These are phyloP conservation scores for Malus asiatica DNA, from an alignment of 306 rosid genomes.

Conservation along the genomic window DNA sequence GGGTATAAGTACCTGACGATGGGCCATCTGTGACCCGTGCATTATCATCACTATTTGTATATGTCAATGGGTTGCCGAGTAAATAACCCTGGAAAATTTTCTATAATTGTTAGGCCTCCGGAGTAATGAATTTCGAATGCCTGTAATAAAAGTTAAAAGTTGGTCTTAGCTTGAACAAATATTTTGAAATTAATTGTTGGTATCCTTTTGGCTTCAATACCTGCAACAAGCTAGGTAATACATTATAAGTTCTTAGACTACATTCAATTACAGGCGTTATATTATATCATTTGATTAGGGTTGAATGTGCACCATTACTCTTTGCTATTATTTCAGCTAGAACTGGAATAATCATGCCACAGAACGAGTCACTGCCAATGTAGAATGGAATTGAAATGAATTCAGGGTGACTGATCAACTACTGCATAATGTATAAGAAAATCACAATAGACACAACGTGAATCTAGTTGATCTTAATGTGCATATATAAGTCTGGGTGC, in stretches of 20 bases:
- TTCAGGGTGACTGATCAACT: constrained; percentile 23
- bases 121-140: neutral
- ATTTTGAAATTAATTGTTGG: constrained; percentile 21
- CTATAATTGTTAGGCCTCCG: too few relatives aligned
- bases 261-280: neutral
- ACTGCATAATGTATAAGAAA: constrained; percentile 7
- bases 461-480: neutral
- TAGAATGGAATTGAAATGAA: constrained; percentile 21
- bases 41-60: neutral
- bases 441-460: neutral
- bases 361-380: constrained; percentile 29
- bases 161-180: neutral
- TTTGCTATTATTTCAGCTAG: constrained; percentile 19
- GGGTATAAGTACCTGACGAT: constrained; percentile 24
- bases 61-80: constrained; percentile 20
- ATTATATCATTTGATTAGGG: neutral
- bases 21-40: constrained; percentile 18
- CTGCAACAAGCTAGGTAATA: constrained; percentile 6
- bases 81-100: constrained; percentile 21
- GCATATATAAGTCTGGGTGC: neutral
- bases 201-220: constrained; percentile 12
- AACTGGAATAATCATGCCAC: constrained; percentile 19
- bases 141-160: neutral
- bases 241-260: neutral
- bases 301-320: constrained; percentile 5